A percentile compares a stretch with the other conserved stretches of the same genome.
phyloP scores from a whole-genome alignment of 2,329 filamentous ascomycete genomes.

The Cadophora malorum region DNA sequence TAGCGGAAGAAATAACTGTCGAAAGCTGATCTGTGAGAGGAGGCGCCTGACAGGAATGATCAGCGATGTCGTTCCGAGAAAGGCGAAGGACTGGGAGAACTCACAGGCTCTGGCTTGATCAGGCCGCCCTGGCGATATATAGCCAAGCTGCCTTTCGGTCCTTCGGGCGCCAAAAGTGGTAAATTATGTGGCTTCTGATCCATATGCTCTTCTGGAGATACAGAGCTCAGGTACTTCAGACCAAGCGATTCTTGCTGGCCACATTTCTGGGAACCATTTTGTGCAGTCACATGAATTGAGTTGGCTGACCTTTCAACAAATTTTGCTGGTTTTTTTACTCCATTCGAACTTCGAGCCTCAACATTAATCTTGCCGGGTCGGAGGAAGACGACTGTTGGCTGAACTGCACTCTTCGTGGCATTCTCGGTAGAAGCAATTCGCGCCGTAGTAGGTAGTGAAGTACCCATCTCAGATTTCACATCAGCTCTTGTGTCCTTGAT shows the following conservation, averaged over 20 bases:
- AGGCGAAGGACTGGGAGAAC: background rate
- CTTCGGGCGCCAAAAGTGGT: too few species aligned
- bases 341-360: slow-evolving; percentile 3
- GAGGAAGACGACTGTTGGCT: background rate
- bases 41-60: background rate
- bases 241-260: background rate
- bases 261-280: background rate
- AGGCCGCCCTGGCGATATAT: background rate
- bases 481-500: background rate
- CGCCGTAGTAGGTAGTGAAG: background rate
- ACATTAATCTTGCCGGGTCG: background rate
- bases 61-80: background rate
- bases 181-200: background rate
- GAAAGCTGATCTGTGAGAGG: background rate
- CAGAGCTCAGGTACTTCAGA: background rate
- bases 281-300: background rate
- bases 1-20: background rate
- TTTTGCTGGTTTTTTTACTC: too few species aligned
- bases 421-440: background rate
- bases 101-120: background rate
- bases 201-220: background rate
- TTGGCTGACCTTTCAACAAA: background rate
- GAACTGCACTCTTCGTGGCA: too few species aligned
- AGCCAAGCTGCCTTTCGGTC: background rate
- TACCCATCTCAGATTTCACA: background rate